These are phyloP conservation scores for Epichloe sylvatica DNA, from an alignment of 2,329 filamentous ascomycete genomes.

Conservation along the genomic window DNA sequence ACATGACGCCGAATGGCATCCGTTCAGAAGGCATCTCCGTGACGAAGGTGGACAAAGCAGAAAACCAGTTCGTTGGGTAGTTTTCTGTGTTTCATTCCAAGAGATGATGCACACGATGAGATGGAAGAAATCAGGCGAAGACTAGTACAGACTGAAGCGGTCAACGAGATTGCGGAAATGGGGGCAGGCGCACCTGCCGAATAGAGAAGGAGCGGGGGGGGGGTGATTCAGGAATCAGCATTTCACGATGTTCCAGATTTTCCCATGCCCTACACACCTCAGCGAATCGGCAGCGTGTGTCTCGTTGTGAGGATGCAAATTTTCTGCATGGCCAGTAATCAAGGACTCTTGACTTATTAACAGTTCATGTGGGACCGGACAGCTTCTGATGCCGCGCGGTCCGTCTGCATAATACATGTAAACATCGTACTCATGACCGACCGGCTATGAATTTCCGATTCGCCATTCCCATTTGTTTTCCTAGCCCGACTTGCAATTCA, in stretches of 20 bases:
- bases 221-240: neutral
- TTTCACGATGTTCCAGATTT: constrained; percentile 3
- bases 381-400: no score
- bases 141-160: neutral
- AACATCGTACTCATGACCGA: no score
- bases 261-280: neutral
- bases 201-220: neutral
- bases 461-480: no score
- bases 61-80: neutral
- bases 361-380: no score
- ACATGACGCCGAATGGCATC: neutral
- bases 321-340: no score
- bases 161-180: neutral
- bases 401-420: no score
- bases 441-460: no score
- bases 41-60: neutral
- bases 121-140: neutral
- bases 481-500: no score
- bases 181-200: constrained; percentile 2
- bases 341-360: no score
- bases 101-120: neutral
- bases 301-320: no score
- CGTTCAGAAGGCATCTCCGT: neutral
- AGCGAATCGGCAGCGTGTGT: neutral
- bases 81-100: neutral